Conservation (phyloP, 2,329 filamentous ascomycete genomes). For the Trichophyton simii region DNA sequence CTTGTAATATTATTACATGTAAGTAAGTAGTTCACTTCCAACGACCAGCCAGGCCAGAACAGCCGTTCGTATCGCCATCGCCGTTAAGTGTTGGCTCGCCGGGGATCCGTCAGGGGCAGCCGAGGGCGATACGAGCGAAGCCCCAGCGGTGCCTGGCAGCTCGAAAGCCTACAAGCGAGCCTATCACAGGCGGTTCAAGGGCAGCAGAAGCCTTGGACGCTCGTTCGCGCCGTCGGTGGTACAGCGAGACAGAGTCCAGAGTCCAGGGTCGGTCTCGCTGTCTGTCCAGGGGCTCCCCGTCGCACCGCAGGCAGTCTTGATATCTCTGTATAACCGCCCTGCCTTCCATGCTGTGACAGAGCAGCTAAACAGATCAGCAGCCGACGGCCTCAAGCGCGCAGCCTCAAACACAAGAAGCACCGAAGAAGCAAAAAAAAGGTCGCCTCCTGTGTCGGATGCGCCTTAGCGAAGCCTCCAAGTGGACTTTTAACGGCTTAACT, state of each 20-base stretch:
- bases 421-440: not conserved
- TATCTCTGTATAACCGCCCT: too few relatives aligned
- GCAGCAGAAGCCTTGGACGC: not conserved
- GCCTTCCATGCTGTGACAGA: too few relatives aligned
- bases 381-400: not conserved
- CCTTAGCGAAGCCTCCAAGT: too few relatives aligned
- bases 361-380: too few relatives aligned
- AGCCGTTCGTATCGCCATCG: conserved; percentile 3
- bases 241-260: conserved; percentile 4
- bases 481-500: not conserved
- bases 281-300: too few relatives aligned
- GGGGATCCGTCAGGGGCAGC: not conserved
- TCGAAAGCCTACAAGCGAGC: not conserved
- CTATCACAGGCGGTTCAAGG: too few relatives aligned
- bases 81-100: not conserved
- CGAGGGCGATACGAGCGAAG: conserved; percentile 5
- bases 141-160: conserved; percentile 6
- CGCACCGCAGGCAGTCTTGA: too few relatives aligned
- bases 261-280: too few relatives aligned
- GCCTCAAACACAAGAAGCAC: not conserved
- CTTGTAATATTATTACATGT: too few relatives aligned
- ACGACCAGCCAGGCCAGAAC: not conserved
- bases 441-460: not conserved
- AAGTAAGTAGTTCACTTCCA: too few relatives aligned
- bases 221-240: conserved; percentile 3